phyloP scores from a whole-genome alignment of 2,329 filamentous ascomycete species.

The Onygenales sp. region DNA sequence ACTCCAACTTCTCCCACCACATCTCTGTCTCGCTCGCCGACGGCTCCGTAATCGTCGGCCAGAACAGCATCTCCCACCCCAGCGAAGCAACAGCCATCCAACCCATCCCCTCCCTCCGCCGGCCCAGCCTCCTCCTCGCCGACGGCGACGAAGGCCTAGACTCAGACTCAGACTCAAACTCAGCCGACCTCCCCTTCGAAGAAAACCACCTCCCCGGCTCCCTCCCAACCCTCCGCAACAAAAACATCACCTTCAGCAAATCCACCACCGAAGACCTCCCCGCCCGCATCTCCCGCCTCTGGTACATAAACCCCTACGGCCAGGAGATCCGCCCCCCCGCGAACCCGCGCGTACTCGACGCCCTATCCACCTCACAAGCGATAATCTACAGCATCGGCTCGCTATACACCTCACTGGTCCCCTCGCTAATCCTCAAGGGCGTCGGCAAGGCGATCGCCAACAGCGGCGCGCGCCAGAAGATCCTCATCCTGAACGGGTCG shows the following conservation, averaged over 20 bases:
- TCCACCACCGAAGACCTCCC: constrained; percentile 68
- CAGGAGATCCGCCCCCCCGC: constrained; percentile 81
- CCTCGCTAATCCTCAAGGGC: constrained; percentile 67
- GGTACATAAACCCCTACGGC: constrained; percentile 99
- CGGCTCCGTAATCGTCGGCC: constrained; percentile 72
- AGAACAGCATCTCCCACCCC: constrained; percentile 87
- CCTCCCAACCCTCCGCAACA: constrained; percentile 66
- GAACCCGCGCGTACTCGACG: constrained; percentile 68
- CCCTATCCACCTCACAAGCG: constrained; percentile 54
- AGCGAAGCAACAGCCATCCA: constrained; percentile 51
- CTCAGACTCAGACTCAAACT: constrained; percentile 14
- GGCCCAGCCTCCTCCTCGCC: constrained; percentile 25
- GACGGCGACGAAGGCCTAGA: constrained; percentile 18
- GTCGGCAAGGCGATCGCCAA: constrained; percentile 57
- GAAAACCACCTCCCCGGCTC: constrained; percentile 50
- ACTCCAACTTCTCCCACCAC: constrained; percentile 91
- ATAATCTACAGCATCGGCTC: constrained; percentile 92
- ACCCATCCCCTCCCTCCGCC: constrained; percentile 19
- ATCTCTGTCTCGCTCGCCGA: constrained; percentile 75
- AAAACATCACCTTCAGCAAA: constrained; percentile 77
- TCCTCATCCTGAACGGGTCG: constrained; percentile 75
- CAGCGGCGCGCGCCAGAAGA: constrained; percentile 52
- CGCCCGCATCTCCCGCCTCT: constrained; percentile 68
- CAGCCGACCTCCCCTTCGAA: constrained; percentile 24
- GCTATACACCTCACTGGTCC: constrained; percentile 81